Percentiles rank a stretch among this genome's conserved stretches.
Evolutionary conservation across 441 rosid species (phyloP).

Genomic region (Eruca vesicaria): DNA sequence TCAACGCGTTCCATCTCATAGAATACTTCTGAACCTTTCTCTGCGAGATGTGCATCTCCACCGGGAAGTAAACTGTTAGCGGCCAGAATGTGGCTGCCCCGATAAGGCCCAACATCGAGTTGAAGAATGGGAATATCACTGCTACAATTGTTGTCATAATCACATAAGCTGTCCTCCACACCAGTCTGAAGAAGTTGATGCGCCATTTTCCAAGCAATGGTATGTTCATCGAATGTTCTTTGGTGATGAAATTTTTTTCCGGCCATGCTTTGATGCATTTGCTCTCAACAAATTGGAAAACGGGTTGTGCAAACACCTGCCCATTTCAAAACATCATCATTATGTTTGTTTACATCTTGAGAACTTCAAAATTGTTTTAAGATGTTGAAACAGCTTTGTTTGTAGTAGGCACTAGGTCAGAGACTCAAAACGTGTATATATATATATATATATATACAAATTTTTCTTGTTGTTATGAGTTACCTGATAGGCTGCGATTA

Average conservation of each 20-base stretch:
- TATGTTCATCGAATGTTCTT: slow-evolving; percentile 31
- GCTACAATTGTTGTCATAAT: slow-evolving; percentile 43
- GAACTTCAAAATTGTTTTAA: neutral
- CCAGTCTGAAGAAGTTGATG: slow-evolving; percentile 48
- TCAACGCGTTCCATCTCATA: slow-evolving; percentile 45
- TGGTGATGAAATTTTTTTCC: slow-evolving; percentile 42
- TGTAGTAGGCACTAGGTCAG: neutral
- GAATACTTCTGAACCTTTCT: slow-evolving; percentile 37
- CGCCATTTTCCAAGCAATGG: slow-evolving; percentile 39
- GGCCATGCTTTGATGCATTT: slow-evolving; percentile 47
- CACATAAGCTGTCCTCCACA: slow-evolving; percentile 67
- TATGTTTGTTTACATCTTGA: neutral
- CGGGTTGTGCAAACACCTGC: slow-evolving; percentile 58
- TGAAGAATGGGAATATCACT: slow-evolving; percentile 71
- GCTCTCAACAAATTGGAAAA: slow-evolving; percentile 50
- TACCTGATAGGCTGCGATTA: slow-evolving; percentile 64
- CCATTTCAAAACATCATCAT: neutral
- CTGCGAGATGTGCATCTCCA: slow-evolving; percentile 51
- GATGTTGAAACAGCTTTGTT: too few relatives aligned
- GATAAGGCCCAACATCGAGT: slow-evolving; percentile 51
- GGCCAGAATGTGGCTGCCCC: slow-evolving; percentile 65
- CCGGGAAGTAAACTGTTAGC: slow-evolving; percentile 53
- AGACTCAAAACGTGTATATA: too few relatives aligned
- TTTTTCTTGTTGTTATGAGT: neutral
- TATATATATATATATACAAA: too few relatives aligned